phyloP scores from a whole-genome alignment of 371 early-diverging fungal species.

The Mortierella sp. region DNA sequence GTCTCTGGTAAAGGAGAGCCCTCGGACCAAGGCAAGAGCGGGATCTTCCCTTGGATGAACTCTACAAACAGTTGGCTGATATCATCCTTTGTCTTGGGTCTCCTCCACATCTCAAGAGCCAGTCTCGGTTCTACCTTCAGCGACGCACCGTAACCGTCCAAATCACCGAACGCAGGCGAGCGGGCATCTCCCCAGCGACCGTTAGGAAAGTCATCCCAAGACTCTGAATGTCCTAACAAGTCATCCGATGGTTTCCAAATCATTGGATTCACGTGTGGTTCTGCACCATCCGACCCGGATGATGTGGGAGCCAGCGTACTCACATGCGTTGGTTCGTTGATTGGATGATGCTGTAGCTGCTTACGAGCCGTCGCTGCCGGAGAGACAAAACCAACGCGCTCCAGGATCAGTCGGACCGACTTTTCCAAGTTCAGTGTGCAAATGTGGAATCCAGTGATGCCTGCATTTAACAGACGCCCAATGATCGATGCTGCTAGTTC shows the following conservation, averaged over 20 bases:
- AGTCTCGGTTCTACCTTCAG: conserved; percentile 67
- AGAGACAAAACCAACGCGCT: conserved; percentile 68
- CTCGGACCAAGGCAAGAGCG: conserved; percentile 92
- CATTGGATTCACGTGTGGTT: conserved; percentile 29
- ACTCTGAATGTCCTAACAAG: conserved; percentile 56
- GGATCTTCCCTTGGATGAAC: conserved; percentile 78
- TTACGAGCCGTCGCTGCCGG: conserved; percentile 31
- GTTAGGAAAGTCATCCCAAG: conserved; percentile 98
- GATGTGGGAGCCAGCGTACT: not conserved
- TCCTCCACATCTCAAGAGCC: conserved; percentile 79
- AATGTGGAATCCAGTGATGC: conserved; percentile 76
- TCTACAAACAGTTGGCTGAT: conserved; percentile 76
- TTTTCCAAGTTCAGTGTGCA: conserved; percentile 93
- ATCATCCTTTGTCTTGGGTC: conserved; percentile 71
- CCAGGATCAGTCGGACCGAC: conserved; percentile 86
- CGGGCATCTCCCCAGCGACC: conserved; percentile 97
- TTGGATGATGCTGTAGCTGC: conserved; percentile 15
- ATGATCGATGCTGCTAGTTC: conserved; percentile 79
- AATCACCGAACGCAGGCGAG: conserved; percentile 85
- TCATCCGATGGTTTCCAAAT: conserved; percentile 36
- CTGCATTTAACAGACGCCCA: conserved; percentile 62
- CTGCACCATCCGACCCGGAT: not conserved
- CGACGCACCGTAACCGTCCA: conserved; percentile 80
- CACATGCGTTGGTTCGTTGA: conserved; percentile 22
- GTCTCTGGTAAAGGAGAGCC: conserved; percentile 84